Evolutionary conservation across 2,329 filamentous ascomycete genomes (phyloP), one percentile per base, ranked within the genome.

Genomic region (Verticillium klebahnii): DNA sequence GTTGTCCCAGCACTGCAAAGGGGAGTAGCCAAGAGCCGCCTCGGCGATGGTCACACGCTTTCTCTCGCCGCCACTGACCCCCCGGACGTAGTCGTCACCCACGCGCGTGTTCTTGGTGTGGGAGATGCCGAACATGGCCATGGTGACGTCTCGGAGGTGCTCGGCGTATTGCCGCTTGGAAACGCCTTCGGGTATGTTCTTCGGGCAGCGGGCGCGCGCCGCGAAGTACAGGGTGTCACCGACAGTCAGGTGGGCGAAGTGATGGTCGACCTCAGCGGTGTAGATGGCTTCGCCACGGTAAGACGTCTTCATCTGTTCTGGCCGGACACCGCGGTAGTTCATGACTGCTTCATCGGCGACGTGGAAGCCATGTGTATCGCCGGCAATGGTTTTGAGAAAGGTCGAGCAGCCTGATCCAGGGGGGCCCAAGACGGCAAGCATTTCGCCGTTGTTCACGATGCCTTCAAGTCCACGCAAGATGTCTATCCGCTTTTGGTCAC

Each of bases 31-130:
- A 4, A 89, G 87, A 23, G 93, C 75, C 0, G 89, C 91, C 74
- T 94, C 91, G 1, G 89, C 89, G 66, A 94, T 92, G 23, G 87
- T 89, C 11, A 92, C 90, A 70, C 91, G 88, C 73, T 93, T 94
- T 40, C 91, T 79, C 75, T 95, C 91, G 62, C 91, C 91, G 68
- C 91, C 91, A 57, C 87, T 91, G 0, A 94, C 88, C 72, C 91
- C 91, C 56, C 89, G 85, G 7, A 88, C 83, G 68, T 77, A 83
- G 64, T 89, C 87, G 69, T 93, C 87, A n/a, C 91, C 91, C 1
- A 94, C 89, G 1, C 86, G 79, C 0, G 91, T 94, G 68, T 90
- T 82, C 68, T 84, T 86, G 1, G 90, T 93, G 69, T 94, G 91
- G 14, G 80, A 81, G 62, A 94, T 93, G 9, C 89, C 89, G 67